Percentiles rank a stretch among this genome's conserved stretches.
phyloP scores from a whole-genome alignment of 2,329 filamentous ascomycete species.

The Hirsutella minnesotensis region DNA sequence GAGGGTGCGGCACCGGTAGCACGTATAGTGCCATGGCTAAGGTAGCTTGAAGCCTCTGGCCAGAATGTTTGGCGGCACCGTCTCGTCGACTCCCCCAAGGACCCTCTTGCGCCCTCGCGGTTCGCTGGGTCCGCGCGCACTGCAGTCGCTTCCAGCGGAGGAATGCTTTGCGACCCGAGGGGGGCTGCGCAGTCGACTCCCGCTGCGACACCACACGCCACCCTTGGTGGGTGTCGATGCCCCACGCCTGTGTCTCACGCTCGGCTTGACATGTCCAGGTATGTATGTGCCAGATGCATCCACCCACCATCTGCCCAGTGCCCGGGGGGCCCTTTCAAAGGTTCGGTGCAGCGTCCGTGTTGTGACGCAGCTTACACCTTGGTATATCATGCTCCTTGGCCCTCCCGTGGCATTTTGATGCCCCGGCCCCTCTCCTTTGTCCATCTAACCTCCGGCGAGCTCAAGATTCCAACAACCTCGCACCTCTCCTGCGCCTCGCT shows the following conservation, averaged over 20 bases:
- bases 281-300: not conserved
- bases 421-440: too few relatives aligned
- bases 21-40: too few relatives aligned
- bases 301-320: not conserved
- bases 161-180: slow-evolving; percentile 6
- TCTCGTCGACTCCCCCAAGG: too few relatives aligned
- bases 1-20: too few relatives aligned
- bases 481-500: not conserved
- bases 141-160: not conserved
- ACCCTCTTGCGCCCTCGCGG: not conserved
- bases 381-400: slow-evolving; percentile 1
- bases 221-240: slow-evolving; percentile 3
- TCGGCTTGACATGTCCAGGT: not conserved
- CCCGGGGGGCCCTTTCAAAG: too few relatives aligned
- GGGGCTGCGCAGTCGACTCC: not conserved
- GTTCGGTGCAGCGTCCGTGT: not conserved
- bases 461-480: too few relatives aligned
- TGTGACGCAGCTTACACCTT: not conserved
- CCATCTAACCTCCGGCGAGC: too few relatives aligned
- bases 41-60: not conserved
- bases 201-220: too few relatives aligned
- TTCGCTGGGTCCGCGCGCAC: not conserved
- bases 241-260: slow-evolving; percentile 5
- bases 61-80: slow-evolving; percentile 1
- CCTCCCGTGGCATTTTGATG: not conserved